Evolutionary conservation across 306 rosid species (phyloP), one percentile per base, ranked within the genome.

Genomic region (Acacia confusa): DNA sequence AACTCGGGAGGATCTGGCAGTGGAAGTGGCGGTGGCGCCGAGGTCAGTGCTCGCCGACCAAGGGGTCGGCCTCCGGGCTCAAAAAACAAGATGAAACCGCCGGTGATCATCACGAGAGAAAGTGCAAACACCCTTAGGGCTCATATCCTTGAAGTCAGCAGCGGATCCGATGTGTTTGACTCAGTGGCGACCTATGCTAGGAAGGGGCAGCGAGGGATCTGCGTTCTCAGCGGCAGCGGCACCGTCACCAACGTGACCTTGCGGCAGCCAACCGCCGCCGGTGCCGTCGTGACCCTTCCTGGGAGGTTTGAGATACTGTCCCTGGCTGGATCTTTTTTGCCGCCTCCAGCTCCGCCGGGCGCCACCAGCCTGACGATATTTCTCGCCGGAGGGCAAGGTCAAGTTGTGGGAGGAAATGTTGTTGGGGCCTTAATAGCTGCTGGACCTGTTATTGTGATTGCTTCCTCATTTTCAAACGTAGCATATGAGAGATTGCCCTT

Each of bases 281-380:
- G 94, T 0, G 81, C 94, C 0, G 91, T 91, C 0, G 86, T 90
- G 64, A 92, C 92, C 0, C 87, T 95, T 0, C 95, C 84, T 1
- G 97, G 97, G 7, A 81, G 97, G 69, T 95, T 87, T 2, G 99
- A 95, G 90, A 95, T 95, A 55, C 78, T 95, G 0, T 92, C 98
- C 0, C 53, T 95, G 10, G 73, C 97, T 0, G 98, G 98, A 3
- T 95, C 97, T 0, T 95, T 95, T 11, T 30, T 95, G 4, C 98
- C 98, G 9, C 97, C 98, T 0, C 98, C 98, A 0, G 98, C 98
- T 0, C 98, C 97, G 0, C 98, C 98, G 0, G 95, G 98, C 0
- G 97, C 97, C 0, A 95, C 98, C 0, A 95, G 95, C 80, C 75
- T 95, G 41, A 88, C 92, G 3, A 82, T 95, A 20, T 92, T 92